Evolutionary conservation across 768 basidiomycete species (phyloP).

Genomic region (Russula olivacea): DNA sequence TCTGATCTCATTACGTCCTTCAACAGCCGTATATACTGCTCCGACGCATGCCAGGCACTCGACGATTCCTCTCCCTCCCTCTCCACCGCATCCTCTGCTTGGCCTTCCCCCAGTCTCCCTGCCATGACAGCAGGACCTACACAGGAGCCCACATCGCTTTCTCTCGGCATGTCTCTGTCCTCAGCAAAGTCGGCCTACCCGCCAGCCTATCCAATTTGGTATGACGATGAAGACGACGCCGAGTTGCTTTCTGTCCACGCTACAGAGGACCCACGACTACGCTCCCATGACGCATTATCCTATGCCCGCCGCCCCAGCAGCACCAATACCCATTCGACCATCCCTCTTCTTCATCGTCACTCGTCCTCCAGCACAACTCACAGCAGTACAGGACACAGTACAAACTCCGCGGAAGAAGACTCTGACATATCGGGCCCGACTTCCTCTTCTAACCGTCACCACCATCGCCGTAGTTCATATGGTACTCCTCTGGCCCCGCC

Average conservation of each 20-base stretch:
- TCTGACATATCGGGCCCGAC: slow-evolving; percentile 15
- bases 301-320: slow-evolving; percentile 26
- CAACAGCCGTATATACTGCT: slow-evolving; percentile 27
- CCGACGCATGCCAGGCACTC: slow-evolving; percentile 25
- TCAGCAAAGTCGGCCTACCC: slow-evolving; percentile 20
- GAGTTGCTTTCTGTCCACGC: slow-evolving; percentile 8
- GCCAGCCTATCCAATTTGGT: slow-evolving; percentile 19
- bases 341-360: slow-evolving; percentile 24
- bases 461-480: slow-evolving; percentile 16
- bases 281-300: slow-evolving; percentile 16
- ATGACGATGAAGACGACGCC: slow-evolving; percentile 22
- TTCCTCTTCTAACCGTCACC: slow-evolving; percentile 9
- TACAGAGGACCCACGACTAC: slow-evolving; percentile 4
- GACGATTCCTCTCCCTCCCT: slow-evolving; percentile 27
- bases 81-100: slow-evolving; percentile 26
- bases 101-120: slow-evolving; percentile 24
- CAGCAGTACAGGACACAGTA: slow-evolving; percentile 14
- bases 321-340: slow-evolving; percentile 27
- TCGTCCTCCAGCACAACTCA: slow-evolving; percentile 15
- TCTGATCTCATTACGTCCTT: slow-evolving; percentile 23
- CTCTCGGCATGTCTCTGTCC: slow-evolving; percentile 18
- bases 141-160: slow-evolving; percentile 16
- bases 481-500: slow-evolving; percentile 10
- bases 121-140: slow-evolving; percentile 5
- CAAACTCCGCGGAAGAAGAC: slow-evolving; percentile 17